phyloP scores from a whole-genome alignment of 257 asterid species.

The Solanum medicagineum region DNA sequence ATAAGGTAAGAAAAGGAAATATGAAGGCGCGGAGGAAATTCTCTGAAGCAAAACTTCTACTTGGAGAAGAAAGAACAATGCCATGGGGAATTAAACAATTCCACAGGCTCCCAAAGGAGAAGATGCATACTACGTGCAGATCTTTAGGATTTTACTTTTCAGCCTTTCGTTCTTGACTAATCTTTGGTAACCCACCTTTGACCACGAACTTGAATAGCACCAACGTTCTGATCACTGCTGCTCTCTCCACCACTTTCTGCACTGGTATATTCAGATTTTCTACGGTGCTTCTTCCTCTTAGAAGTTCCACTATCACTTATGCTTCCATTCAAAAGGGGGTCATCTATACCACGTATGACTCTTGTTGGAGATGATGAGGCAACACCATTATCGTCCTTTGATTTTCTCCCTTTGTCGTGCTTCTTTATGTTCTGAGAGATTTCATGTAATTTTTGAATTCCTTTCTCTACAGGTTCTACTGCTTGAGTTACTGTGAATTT shows the following conservation, averaged over 20 bases:
- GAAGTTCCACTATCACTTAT: conserved; percentile 55
- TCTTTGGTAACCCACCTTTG: conserved; percentile 82
- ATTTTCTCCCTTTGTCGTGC: conserved; percentile 47
- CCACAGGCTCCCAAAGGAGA: neutral
- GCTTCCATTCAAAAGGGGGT: conserved; percentile 89
- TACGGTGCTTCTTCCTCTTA: conserved; percentile 63
- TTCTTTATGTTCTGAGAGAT: conserved; percentile 83
- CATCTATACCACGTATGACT: conserved; percentile 82
- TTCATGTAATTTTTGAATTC: conserved; percentile 58
- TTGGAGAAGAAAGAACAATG: neutral
- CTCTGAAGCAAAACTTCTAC: neutral
- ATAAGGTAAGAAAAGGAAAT: neutral
- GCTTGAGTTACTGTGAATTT: conserved; percentile 88
- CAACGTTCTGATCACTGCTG: conserved; percentile 43
- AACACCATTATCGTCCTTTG: conserved; percentile 69
- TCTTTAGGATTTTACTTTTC: neutral
- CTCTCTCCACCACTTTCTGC: conserved; percentile 92
- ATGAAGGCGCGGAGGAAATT: neutral
- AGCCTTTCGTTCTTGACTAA: conserved; percentile 6
- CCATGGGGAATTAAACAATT: neutral
- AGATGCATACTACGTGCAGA: neutral
- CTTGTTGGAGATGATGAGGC: conserved; percentile 38
- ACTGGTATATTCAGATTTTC: conserved; percentile 68
- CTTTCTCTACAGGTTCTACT: conserved; percentile 93
- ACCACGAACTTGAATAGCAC: conserved; percentile 61